Conservation (phyloP, 495 filamentous ascomycete species). For the Jackrogersella multiformis region DNA sequence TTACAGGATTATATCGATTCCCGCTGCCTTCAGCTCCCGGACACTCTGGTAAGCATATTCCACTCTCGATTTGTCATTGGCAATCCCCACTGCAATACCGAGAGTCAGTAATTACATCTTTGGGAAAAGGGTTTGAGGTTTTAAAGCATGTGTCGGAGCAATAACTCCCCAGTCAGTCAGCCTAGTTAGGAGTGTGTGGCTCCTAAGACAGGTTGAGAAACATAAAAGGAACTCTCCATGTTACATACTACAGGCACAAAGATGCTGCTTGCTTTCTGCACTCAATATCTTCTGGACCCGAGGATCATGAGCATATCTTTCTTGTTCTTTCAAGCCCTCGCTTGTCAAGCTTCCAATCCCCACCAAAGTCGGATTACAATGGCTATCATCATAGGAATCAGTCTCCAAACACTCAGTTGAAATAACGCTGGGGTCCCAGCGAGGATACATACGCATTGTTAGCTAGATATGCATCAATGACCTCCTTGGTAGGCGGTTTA, state of each 20-base stretch:
- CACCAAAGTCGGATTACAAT: constrained; percentile 31
- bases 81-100: no score
- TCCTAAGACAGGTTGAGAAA: no score
- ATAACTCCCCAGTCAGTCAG: no score
- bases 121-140: no score
- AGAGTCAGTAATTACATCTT: no score
- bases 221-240: no score
- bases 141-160: no score
- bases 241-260: constrained; percentile 23
- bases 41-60: constrained; percentile 35
- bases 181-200: no score
- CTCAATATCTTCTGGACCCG: constrained; percentile 16
- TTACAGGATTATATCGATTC: constrained; percentile 27
- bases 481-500: constrained; percentile 16
- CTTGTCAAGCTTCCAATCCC: constrained; percentile 18
- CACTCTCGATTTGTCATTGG: constrained; percentile 3
- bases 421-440: background rate
- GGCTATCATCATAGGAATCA: background rate
- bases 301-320: constrained; percentile 22
- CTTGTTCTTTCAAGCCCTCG: constrained; percentile 22
- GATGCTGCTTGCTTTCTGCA: background rate
- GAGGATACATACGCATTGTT: constrained; percentile 27
- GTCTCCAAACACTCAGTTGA: background rate
- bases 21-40: constrained; percentile 25
- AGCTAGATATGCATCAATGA: constrained; percentile 24